Percentiles rank a stretch among this genome's conserved stretches.
phyloP scores from a whole-genome alignment of 2,329 filamentous ascomycete species.

The Diaporthe destruens region DNA sequence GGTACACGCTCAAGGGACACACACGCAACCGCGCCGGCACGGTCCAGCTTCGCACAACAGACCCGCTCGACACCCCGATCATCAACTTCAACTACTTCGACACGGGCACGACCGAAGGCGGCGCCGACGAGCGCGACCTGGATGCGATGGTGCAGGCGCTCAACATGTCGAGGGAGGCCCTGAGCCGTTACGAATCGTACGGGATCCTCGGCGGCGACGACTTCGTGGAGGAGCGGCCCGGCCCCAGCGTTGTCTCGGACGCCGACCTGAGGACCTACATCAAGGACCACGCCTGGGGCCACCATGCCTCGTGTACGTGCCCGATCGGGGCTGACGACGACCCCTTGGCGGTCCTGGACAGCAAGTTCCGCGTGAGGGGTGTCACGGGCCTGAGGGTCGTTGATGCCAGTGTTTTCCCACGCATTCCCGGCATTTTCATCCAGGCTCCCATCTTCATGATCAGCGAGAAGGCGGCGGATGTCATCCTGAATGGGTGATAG shows the following conservation, averaged over 20 bases:
- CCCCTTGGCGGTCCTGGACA: conserved; percentile 58
- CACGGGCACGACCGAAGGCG: conserved; percentile 51
- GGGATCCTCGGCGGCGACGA: conserved; percentile 39
- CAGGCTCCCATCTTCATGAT: conserved; percentile 46
- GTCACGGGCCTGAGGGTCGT: conserved; percentile 66
- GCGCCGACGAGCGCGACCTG: conserved; percentile 50
- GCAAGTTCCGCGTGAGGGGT: conserved; percentile 64
- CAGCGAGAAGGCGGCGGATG: conserved; percentile 68
- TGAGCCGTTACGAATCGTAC: conserved; percentile 61
- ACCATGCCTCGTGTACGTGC: conserved; percentile 33
- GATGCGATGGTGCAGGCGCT: conserved; percentile 62
- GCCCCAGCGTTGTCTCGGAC: conserved; percentile 2
- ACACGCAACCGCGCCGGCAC: conserved; percentile 72
- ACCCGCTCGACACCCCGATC: conserved; percentile 73
- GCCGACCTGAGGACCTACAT: conserved; percentile 18
- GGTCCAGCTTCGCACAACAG: conserved; percentile 69
- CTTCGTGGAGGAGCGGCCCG: conserved; percentile 28
- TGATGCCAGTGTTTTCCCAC: conserved; percentile 66
- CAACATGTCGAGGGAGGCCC: conserved; percentile 67
- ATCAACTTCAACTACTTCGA: conserved; percentile 74
- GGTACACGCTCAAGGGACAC: conserved; percentile 70
- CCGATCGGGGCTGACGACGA: conserved; percentile 30
- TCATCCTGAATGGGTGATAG: conserved; percentile 52
- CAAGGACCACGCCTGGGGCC: conserved; percentile 29
- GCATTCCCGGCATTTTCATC: conserved; percentile 59